These are phyloP conservation scores for Fagus crenata DNA, from an alignment of 306 rosid species.

Conservation along the genomic window DNA sequence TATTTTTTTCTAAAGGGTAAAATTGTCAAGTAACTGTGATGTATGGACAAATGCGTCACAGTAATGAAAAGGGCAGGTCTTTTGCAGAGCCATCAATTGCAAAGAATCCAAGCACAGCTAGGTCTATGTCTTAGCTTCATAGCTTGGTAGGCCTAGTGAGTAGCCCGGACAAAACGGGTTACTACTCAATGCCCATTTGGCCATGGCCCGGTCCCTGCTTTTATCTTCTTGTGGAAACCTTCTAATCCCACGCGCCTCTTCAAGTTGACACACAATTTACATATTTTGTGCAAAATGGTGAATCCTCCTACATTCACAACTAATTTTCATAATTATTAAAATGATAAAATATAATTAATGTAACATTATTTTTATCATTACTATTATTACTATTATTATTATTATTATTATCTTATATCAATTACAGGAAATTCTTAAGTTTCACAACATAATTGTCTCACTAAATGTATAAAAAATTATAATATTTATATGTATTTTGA, in stretches of 20 bases:
- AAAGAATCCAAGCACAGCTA: constrained; percentile 10
- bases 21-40: neutral
- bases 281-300: too few relatives aligned
- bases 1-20: constrained; percentile 15
- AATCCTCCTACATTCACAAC: too few relatives aligned
- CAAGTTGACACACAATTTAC: neutral
- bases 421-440: too few relatives aligned
- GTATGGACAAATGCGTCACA: constrained; percentile 26
- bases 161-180: constrained; percentile 77
- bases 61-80: constrained; percentile 39
- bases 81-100: constrained; percentile 32
- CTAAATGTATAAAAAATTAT: too few relatives aligned
- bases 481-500: too few relatives aligned
- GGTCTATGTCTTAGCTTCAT: neutral
- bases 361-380: too few relatives aligned
- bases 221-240: constrained; percentile 24
- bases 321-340: too few relatives aligned
- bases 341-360: too few relatives aligned
- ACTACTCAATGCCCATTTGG: constrained; percentile 43
- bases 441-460: too few relatives aligned
- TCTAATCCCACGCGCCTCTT: constrained; percentile 43
- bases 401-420: too few relatives aligned
- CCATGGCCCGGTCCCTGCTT: constrained; percentile 21
- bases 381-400: too few relatives aligned
- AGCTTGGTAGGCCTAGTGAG: constrained; percentile 21